Base-by-base conservation (phyloP, 1,139 yeast genomes). In the Diutina scorzettiae region DNA sequence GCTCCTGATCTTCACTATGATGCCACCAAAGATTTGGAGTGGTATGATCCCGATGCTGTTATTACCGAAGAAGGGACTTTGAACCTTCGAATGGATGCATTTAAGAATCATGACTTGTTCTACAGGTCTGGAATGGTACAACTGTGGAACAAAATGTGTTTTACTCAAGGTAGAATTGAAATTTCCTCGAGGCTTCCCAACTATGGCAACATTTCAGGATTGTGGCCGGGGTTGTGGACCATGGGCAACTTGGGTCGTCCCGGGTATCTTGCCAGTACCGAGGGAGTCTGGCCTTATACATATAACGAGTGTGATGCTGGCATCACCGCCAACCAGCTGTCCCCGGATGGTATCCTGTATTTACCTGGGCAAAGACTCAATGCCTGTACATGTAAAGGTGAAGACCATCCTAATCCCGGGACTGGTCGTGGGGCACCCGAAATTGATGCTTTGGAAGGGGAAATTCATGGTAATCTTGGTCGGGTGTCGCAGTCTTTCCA, bases 171-270 rank as follows among this genome's bases (percentile, higher is more conserved):
- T 4, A 57, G 66, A 39, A 51, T 85, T 27, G 91, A 81, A 55
- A 69, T 81, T 9, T 76, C 84, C 5, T 86, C 84, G 1, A 68
- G 73, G 49, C 60, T 85, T 46, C 91, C 95, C 16, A 81, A 81
- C 45, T 73, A 69, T 48, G 89, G 89, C 48, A 64, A 73, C 45
- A 67, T 77, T 21, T 68, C 77, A 8, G 95, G 95, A 36, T 63
- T 84, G 45, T 85, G 95, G 95, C 95, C 95, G 1, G 95, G 94
- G 61, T 56, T 83, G 44, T 85, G 95, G 95, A 71, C 91, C 2
- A 69, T 85, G 71, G 95, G 95, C 41, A 85, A 85, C 53, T 64
- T 85, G 46, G 95, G 83, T 25, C 71, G 95, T 51, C 86, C 95
- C 0, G 95, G 95, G 11, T 84, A 72, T 56, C 57, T 76, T 55